Conservation (phyloP, 2,329 filamentous ascomycete genomes). For the Chaetomium sp. region DNA sequence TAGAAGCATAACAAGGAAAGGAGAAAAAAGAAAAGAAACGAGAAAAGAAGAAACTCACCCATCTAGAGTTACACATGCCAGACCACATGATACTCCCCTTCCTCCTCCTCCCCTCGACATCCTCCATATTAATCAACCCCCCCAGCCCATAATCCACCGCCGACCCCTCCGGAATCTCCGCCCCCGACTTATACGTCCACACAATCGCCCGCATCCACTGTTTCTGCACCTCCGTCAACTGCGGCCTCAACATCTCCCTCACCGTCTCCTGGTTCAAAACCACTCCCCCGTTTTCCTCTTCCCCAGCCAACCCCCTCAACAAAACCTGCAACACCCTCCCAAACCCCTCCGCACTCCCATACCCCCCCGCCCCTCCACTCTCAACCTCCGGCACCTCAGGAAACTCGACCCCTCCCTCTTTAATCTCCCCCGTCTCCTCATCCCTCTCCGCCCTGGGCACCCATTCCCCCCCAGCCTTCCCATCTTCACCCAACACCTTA, state of each 20-base stretch:
- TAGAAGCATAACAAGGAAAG: not conserved
- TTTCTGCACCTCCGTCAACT: conserved; percentile 32
- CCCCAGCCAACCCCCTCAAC: conserved; percentile 20
- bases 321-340: conserved; percentile 30
- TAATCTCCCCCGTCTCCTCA: conserved; percentile 11
- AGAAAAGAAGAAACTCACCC: conserved; percentile 30
- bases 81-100: conserved; percentile 40
- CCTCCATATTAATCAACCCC: conserved; percentile 35
- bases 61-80: conserved; percentile 37
- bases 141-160: conserved; percentile 34
- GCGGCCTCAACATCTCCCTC: conserved; percentile 35
- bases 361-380: conserved; percentile 39
- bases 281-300: conserved; percentile 21
- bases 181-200: conserved; percentile 23
- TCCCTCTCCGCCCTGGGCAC: conserved; percentile 17
- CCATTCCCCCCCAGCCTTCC: conserved; percentile 5
- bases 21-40: not conserved
- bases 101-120: conserved; percentile 34
- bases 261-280: conserved; percentile 26
- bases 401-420: not conserved
- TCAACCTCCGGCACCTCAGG: conserved; percentile 32
- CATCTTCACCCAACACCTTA: not conserved
- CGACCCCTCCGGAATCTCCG: conserved; percentile 32
- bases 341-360: conserved; percentile 37
- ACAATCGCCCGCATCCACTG: conserved; percentile 20